Conservation (phyloP, 345 rosid genomes). For the Balakata baccata region DNA sequence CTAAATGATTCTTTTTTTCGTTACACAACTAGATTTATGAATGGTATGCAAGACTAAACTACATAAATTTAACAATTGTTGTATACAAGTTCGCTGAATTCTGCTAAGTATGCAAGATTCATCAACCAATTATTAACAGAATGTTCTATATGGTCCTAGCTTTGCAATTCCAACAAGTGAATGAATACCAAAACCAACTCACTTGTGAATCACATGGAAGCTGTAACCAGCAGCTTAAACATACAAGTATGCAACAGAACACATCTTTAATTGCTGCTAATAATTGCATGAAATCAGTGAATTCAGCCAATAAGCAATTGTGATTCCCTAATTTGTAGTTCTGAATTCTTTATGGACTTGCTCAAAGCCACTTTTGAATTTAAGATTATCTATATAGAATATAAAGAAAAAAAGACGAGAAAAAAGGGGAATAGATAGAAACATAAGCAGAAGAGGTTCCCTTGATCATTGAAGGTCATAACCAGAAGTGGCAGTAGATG, state of each 20-base stretch:
- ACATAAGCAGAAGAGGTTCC: not conserved
- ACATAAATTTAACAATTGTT: too few relatives aligned
- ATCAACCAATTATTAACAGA: not conserved
- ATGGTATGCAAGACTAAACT: too few relatives aligned
- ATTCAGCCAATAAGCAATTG: not conserved
- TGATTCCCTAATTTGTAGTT: not conserved
- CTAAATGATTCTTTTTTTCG: too few relatives aligned
- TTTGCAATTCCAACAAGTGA: not conserved
- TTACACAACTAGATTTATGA: too few relatives aligned
- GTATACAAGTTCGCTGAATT: not conserved
- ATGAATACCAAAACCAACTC: not conserved
- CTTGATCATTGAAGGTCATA: constrained; percentile 6
- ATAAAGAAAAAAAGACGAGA: not conserved
- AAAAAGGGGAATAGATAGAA: not conserved
- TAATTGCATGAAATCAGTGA: not conserved
- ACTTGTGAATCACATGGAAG: not conserved
- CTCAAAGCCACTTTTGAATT: not conserved
- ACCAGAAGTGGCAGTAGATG: constrained; percentile 15
- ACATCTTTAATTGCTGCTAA: not conserved
- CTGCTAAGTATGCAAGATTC: not conserved
- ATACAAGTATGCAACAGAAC: not conserved
- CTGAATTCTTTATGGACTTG: not conserved
- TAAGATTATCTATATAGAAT: not conserved
- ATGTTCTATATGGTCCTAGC: not conserved
- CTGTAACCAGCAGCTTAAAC: not conserved